phyloP scores from a whole-genome alignment of 805 yeast species.

The Schwanniomyces sp. region DNA sequence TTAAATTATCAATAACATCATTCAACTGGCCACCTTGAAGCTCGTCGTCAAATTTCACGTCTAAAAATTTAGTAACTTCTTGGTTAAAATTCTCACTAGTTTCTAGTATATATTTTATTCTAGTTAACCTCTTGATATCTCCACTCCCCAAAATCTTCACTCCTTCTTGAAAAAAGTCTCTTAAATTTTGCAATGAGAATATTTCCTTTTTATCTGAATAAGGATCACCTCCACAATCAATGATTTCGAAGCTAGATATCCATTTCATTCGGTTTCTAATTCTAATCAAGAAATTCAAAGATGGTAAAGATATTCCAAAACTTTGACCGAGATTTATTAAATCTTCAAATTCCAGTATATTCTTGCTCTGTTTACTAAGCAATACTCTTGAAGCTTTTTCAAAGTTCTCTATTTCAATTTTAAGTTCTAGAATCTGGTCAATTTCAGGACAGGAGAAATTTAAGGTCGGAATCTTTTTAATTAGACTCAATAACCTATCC shows the following conservation, averaged over 20 bases:
- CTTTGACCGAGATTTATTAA: conserved; percentile 58
- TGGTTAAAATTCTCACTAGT: conserved; percentile 24
- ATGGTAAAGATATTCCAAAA: conserved; percentile 56
- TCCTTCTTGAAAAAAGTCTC: conserved; percentile 27
- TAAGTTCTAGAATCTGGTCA: conserved; percentile 55
- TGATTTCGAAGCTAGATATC: conserved; percentile 28
- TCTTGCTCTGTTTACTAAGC: conserved; percentile 29
- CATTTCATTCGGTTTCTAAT: conserved; percentile 35
- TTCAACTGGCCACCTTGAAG: conserved; percentile 24
- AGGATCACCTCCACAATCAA: conserved; percentile 42
- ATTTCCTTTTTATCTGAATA: conserved; percentile 33
- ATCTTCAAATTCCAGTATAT: conserved; percentile 48
- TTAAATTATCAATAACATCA: conserved; percentile 21
- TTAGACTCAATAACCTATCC: conserved; percentile 29
- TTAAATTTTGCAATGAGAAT: conserved; percentile 30
- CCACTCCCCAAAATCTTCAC: conserved; percentile 23
- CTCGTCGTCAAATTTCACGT: conserved; percentile 13
- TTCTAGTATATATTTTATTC: conserved; percentile 20
- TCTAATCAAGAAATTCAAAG: conserved; percentile 37
- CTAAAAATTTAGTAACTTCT: conserved; percentile 16
- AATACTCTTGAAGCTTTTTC: conserved; percentile 42
- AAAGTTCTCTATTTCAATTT: conserved; percentile 51
- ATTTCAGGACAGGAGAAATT: conserved; percentile 58
- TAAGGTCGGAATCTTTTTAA: conserved; percentile 48
- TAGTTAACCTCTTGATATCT: conserved; percentile 32